Evolutionary conservation across 257 asterid genomes (phyloP).

Genomic region (Asclepias syriaca): DNA sequence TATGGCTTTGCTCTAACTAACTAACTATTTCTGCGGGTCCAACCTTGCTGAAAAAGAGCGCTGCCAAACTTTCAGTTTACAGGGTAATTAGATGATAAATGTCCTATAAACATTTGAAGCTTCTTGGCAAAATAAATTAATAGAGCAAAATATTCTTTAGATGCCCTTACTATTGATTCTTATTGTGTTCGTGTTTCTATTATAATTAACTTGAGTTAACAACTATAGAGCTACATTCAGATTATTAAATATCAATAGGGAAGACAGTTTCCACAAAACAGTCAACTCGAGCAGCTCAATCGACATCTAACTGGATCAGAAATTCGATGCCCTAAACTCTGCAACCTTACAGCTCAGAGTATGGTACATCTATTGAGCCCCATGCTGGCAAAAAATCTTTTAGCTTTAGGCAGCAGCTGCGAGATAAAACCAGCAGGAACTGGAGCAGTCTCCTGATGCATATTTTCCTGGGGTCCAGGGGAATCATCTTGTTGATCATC

Average conservation of each 20-base stretch:
- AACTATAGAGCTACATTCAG: background rate
- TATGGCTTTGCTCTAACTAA: background rate
- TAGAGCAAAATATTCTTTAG: background rate
- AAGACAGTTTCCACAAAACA: background rate
- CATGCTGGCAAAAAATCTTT: conserved; percentile 44
- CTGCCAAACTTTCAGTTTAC: background rate
- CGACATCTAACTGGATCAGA: background rate
- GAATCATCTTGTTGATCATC: conserved; percentile 28
- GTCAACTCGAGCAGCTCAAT: background rate
- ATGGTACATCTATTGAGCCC: conserved; percentile 80
- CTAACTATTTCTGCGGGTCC: background rate
- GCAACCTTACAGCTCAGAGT: conserved; percentile 33
- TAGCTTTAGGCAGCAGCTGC: conserved; percentile 50
- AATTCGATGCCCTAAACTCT: background rate
- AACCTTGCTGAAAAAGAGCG: background rate
- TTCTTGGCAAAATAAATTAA: background rate
- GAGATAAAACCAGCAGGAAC: conserved; percentile 42
- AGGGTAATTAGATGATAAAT: background rate
- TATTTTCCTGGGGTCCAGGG: conserved; percentile 38
- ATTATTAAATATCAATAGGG: background rate
- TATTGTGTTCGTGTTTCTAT: background rate
- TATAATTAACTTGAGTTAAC: background rate
- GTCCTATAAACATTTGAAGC: no score
- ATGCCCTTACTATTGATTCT: no score
- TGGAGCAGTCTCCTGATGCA: conserved; percentile 49